Percentiles rank a stretch among this genome's conserved stretches.
Evolutionary conservation across 2,329 filamentous ascomycete species (phyloP).

Genomic region (Hirsutella minnesotensis): DNA sequence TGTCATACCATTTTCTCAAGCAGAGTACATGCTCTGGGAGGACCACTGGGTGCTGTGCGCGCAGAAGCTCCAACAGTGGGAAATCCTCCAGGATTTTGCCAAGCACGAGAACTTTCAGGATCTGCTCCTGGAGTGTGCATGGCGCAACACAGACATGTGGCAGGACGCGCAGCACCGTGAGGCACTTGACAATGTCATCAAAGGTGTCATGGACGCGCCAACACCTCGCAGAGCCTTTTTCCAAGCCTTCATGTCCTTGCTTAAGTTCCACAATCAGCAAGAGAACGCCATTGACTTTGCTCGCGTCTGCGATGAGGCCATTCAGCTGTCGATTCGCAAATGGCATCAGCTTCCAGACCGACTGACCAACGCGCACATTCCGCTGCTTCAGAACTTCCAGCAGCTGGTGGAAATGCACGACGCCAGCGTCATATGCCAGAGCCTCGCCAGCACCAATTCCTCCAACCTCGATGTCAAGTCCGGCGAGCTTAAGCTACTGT

Average conservation of each 20-base stretch:
- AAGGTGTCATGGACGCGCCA: constrained; percentile 93
- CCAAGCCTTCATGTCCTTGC: constrained; percentile 92
- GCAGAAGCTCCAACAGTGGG: constrained; percentile 98
- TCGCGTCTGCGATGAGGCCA: constrained; percentile 87
- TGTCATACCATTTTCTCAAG: constrained; percentile 89
- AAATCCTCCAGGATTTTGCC: constrained; percentile 91
- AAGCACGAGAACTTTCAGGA: constrained; percentile 99
- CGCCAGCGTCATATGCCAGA: constrained; percentile 90
- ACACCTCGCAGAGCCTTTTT: constrained; percentile 92
- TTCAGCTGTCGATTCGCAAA: constrained; percentile 92
- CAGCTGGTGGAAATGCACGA: constrained; percentile 95
- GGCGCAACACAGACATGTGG: constrained; percentile 95
- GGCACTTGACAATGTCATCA: constrained; percentile 84
- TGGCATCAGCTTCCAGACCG: constrained; percentile 96
- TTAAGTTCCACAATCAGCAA: constrained; percentile 86
- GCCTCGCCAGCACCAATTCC: constrained; percentile 72
- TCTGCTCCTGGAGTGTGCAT: constrained; percentile 85
- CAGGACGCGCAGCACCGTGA: constrained; percentile 75
- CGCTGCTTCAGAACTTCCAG: constrained; percentile 93
- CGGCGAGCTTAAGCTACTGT: constrained; percentile 83
- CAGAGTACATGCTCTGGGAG: constrained; percentile 98
- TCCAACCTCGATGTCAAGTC: constrained; percentile 87
- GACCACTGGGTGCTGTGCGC: constrained; percentile 98
- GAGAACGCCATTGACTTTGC: constrained; percentile 73
- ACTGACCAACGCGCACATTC: constrained; percentile 90